Evolutionary conservation across 306 rosid species (phyloP).

Genomic region (Argentina anserina): DNA sequence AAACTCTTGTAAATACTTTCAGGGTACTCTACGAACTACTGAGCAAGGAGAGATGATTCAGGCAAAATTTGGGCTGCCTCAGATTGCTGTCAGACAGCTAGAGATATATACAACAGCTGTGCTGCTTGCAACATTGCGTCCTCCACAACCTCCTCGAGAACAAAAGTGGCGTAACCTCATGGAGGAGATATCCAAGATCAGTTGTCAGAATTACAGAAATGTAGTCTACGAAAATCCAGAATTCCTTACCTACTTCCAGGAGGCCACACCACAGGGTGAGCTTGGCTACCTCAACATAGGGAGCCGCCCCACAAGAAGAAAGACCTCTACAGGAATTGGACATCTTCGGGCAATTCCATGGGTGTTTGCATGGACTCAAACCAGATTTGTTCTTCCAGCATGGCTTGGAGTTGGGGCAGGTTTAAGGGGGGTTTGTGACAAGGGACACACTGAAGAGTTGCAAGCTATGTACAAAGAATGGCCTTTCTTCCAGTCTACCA

Average conservation of each 20-base stretch:
- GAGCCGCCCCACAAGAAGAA: conserved; percentile 88
- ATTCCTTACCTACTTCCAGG: conserved; percentile 81
- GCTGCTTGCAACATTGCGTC: conserved; percentile 91
- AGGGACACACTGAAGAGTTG: conserved; percentile 74
- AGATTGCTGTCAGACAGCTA: conserved; percentile 87
- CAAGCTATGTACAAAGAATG: conserved; percentile 84
- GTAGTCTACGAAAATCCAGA: conserved; percentile 83
- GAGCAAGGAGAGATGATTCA: conserved; percentile 99
- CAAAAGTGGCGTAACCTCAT: conserved; percentile 81
- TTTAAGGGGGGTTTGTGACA: conserved; percentile 68
- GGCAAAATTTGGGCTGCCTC: conserved; percentile 88
- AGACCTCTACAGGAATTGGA: conserved; percentile 66
- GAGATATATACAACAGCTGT: conserved; percentile 95
- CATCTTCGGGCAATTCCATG: conserved; percentile 94
- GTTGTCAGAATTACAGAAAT: conserved; percentile 71
- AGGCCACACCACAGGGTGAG: conserved; percentile 96
- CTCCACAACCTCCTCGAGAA: conserved; percentile 80
- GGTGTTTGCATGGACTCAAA: conserved; percentile 98
- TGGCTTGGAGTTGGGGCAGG: conserved; percentile 99
- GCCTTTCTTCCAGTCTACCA: conserved; percentile 85
- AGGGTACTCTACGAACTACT: conserved; percentile 88
- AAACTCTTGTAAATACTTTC: conserved; percentile 11
- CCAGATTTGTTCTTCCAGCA: conserved; percentile 89
- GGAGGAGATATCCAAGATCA: conserved; percentile 84
- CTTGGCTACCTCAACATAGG: conserved; percentile 97